Evolutionary conservation across 805 yeast species (phyloP), one percentile per base, ranked within the genome.

Genomic region (Kodamaea laetipori): DNA sequence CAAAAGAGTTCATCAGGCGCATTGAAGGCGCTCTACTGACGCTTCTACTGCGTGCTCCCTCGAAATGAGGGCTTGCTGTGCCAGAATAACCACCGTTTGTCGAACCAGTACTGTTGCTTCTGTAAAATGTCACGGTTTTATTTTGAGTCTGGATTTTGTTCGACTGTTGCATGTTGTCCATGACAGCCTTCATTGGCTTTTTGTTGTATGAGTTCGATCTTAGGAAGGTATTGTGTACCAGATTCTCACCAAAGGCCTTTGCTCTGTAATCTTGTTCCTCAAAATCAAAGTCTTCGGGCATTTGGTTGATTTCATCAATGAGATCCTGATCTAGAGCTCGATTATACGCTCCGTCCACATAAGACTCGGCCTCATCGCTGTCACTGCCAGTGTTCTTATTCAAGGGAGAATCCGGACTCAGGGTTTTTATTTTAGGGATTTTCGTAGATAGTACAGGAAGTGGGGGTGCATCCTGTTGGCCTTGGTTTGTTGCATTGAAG

Each of bases 271-370:
- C 49, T 25, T 58, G 52, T 17, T 65, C 67, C 19, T 61, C 64
- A 44, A 68, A 68, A 41, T 70, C 74, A 49, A 52, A 69, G 49
- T 69, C 74, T 45, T 71, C 78, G 1, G 81, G 78, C 4, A 77
- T 63, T 2, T 56, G 63, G 47, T 78, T 78, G 37, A 74, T 75
- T 54, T 78, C 82, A 49, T 77, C 81, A 15, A 78, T 43, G 11
- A 73, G 59, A 15, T 68, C 67, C n/a, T 73, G 76, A 43, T 71
- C 53, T 5, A 46, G 28, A 1, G 34, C 28, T 16, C 24, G 21
- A 17, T 38, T 21, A 16, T 38, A 30, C 12, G 25, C 27, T 18
- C 33, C 24, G 23, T 37, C 37, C 4, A 28, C 34, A 17, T 40
- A 36, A 6, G 37, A n/a, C 6, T 41, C 40, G 7, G 10, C 33